Conservation (phyloP, 805 yeast species). For the Sugiyamaella qingdaonensis region DNA sequence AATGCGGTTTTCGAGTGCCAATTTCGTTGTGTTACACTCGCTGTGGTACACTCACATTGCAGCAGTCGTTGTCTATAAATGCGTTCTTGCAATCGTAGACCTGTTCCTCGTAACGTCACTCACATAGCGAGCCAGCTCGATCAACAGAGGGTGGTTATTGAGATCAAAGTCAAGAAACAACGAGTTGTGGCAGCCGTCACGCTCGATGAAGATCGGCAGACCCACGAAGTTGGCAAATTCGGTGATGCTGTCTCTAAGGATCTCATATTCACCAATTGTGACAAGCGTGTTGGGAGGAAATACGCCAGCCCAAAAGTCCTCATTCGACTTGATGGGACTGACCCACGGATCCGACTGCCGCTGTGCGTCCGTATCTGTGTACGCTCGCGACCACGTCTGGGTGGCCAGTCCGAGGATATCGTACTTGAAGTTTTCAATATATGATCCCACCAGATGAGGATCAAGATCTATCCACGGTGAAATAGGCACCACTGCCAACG, state of each 20-base stretch:
- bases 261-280: slow-evolving; percentile 13
- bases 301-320: slow-evolving; percentile 14
- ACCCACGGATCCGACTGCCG: slow-evolving; percentile 4
- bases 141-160: slow-evolving; percentile 3
- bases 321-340: slow-evolving; percentile 8
- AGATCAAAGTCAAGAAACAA: slow-evolving; percentile 5
- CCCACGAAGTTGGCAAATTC: background rate
- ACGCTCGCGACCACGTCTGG: slow-evolving; percentile 9
- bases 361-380: background rate
- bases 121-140: slow-evolving; percentile 4
- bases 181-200: slow-evolving; percentile 10
- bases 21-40: too few species aligned
- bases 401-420: slow-evolving; percentile 10
- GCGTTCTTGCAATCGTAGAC: background rate
- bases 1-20: too few species aligned
- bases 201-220: slow-evolving; percentile 5
- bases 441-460: slow-evolving; percentile 13
- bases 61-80: background rate
- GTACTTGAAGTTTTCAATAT: background rate
- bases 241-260: slow-evolving; percentile 8
- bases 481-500: slow-evolving; percentile 9
- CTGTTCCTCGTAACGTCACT: background rate
- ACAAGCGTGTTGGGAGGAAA: slow-evolving; percentile 12
- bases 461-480: slow-evolving; percentile 18
- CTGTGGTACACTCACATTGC: too few species aligned